phyloP scores from a whole-genome alignment of 2,329 filamentous ascomycete genomes.

The Sordariomycetes sp. region DNA sequence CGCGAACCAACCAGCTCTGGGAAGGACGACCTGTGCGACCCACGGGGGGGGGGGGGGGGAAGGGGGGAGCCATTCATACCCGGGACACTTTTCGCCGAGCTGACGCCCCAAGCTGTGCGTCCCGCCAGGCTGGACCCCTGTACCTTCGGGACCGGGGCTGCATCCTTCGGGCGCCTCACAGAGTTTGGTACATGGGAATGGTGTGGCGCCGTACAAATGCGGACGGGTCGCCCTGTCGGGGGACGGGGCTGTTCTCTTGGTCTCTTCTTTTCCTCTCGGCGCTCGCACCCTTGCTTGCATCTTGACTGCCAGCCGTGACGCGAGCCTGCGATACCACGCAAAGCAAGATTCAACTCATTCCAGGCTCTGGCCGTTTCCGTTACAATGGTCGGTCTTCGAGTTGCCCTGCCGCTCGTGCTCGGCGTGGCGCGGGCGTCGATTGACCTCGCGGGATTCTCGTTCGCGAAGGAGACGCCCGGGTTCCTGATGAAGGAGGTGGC shows the following conservation, averaged over 20 bases:
- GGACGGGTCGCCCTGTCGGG: background rate
- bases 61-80: background rate
- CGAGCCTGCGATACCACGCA: background rate
- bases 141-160: background rate
- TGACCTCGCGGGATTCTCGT: background rate
- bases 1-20: background rate
- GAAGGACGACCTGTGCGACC: background rate
- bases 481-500: background rate
- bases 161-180: background rate
- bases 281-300: background rate
- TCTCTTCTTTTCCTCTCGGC: background rate
- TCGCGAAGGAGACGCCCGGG: background rate
- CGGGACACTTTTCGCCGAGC: background rate
- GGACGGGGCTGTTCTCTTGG: background rate
- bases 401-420: conserved; percentile 1
- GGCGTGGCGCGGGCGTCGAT: background rate
- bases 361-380: background rate
- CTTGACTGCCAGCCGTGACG: background rate
- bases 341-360: background rate
- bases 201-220: background rate
- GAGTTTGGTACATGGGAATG: background rate
- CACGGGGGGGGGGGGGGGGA: background rate
- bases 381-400: background rate
- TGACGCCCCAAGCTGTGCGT: background rate
- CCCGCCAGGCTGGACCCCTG: background rate